Evolutionary conservation across 306 rosid species (phyloP), one percentile per base, ranked within the genome.

Genomic region (Citrullus amarus): DNA sequence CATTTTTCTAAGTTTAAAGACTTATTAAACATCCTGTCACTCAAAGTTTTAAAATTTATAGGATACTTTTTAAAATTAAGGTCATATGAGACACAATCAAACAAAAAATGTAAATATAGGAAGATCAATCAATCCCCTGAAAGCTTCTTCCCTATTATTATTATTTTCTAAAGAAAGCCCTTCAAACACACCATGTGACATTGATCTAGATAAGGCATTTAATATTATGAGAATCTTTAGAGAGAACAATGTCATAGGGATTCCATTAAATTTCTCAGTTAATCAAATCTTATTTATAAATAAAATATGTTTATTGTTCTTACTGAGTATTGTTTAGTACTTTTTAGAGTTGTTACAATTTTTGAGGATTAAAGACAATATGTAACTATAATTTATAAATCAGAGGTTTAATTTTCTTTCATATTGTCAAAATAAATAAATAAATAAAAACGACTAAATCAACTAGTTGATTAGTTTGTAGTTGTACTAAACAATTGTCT

Each of bases 161-260:
- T 3, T 50, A 50, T 50, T 18, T 66, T 36, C 38, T 5, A 12
- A 59, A 20, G 8, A 34, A 36, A 30, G 55, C 38, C 2, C 51
- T 18, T 36, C 13, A 9, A 76, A 76, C 51, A 76, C 63, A 57
- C 67, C 79, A 76, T 76, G 79, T 76, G 79, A 38, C 14, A 34
- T 76, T 76, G 77, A 72, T 72, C 60, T 72, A 71, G 28, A 56
- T 38, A 36, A 36, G 17, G 66, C 5, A 36, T 76, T 54, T 34
- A 55, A 32, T 76, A 76, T 55, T 55, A 10, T 56, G 53, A 76
- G 63, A 54, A 76, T 76, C 77, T 72, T 72, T 69, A 2, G 39
- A 14, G 59, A 12, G 43, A 71, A 25, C 41, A 48, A 15, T 44
- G 58, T 20, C 57, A 43, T 3, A 0, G 38, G 38, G 32, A 70